Evolutionary conservation across 2,329 filamentous ascomycete species (phyloP), one percentile per base, ranked within the genome.

Genomic region (Verticillium albo-atrum): DNA sequence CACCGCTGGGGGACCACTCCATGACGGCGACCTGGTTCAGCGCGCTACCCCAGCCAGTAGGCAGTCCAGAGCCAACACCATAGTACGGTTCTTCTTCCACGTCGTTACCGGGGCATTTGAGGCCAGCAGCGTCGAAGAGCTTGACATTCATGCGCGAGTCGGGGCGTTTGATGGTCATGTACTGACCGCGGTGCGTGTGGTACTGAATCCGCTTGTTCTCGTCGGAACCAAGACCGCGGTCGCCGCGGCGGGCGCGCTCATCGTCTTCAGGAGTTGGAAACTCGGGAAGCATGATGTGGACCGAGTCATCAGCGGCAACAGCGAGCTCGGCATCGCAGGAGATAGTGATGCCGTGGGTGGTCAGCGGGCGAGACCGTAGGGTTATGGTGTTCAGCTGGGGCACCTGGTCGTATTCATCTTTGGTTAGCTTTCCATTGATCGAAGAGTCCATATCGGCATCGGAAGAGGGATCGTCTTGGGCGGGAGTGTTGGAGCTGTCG

Each of bases 281-380:
- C 51, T 82, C 77, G 4, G 82, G 82, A 6, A 83, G 67, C 60
- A 78, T 82, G 54, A 84, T 69, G 64, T 79, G 74, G 30, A 85
- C 72, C 50, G 79, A 80, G 67, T 86, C 83, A 62, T 84, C 81
- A n/a, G 81, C 79, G 2, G 77, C 79, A 32, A 85, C 75, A 34
- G 83, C 83, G 5, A 86, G 73, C 65, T 85, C 83, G 26, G 79
- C 81, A 57, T 86, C 83, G 62, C 79, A 79, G 25, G 83, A 86
- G 80, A 83, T 86, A 35, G 79, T 67, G 9, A 79, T 63, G 1
- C 75, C 71, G 60, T 77, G 76, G 4, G 74, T 74, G 28, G 77
- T 76, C 61, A 80, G 69, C 20, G 79, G 77, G 4, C 79, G 71
- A 12, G 77, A 75, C 37, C 71, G 71, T 23, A 83, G 69, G 54